phyloP scores from a whole-genome alignment of 805 yeast genomes.

The Novakomyces olei region DNA sequence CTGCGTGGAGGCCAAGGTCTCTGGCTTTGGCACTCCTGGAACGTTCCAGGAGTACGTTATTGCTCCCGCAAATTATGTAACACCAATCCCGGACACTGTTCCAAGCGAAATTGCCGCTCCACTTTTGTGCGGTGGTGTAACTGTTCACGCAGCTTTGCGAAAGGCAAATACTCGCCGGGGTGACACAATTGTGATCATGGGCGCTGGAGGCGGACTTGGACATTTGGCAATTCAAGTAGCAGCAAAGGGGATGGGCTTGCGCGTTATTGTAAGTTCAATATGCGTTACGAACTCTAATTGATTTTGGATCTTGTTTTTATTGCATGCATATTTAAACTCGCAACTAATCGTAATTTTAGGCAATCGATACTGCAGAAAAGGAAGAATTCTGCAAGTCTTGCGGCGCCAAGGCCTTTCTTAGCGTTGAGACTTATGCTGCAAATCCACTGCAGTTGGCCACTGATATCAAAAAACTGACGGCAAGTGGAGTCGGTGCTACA shows the following conservation, averaged over 20 bases:
- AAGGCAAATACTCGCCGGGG: slow-evolving; percentile 49
- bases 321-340: too few species aligned
- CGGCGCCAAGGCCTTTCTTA: slow-evolving; percentile 45
- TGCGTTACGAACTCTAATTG: too few species aligned
- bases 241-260: slow-evolving; percentile 53
- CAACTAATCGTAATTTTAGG: too few species aligned
- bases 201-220: slow-evolving; percentile 68
- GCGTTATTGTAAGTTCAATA: slow-evolving; percentile 48
- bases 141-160: slow-evolving; percentile 77
- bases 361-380: slow-evolving; percentile 51
- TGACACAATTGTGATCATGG: slow-evolving; percentile 54
- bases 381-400: slow-evolving; percentile 28
- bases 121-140: slow-evolving; percentile 74
- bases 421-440: slow-evolving; percentile 33
- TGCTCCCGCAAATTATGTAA: slow-evolving; percentile 74
- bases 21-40: slow-evolving; percentile 32
- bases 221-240: slow-evolving; percentile 51
- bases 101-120: slow-evolving; percentile 63
- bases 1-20: slow-evolving; percentile 13
- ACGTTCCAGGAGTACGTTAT: slow-evolving; percentile 80
- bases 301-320: too few species aligned
- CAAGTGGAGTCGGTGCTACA: slow-evolving; percentile 50
- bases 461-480: slow-evolving; percentile 33
- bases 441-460: slow-evolving; percentile 19
- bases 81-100: slow-evolving; percentile 47